These are phyloP conservation scores for Dendryphion nanum DNA, from an alignment of 2,329 filamentous ascomycete genomes.

Conservation along the genomic window DNA sequence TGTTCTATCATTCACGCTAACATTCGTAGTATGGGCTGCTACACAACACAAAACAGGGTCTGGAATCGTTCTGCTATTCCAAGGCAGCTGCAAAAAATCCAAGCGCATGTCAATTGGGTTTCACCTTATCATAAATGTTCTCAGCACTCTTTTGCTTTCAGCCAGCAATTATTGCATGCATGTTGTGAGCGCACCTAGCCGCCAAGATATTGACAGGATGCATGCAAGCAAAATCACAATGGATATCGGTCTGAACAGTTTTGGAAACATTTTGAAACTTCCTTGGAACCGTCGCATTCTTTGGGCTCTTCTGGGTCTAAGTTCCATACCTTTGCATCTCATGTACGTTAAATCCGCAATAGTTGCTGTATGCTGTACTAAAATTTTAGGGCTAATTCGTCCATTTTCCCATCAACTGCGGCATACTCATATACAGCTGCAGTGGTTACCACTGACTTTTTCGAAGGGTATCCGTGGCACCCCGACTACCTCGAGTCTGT, in stretches of 20 bases:
- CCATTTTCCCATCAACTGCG: neutral
- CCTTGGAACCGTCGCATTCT: neutral
- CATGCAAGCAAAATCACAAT: neutral
- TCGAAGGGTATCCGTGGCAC: neutral
- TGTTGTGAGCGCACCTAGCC: neutral
- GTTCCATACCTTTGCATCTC: conserved; percentile 1
- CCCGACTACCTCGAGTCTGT: neutral
- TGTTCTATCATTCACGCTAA: too few relatives aligned
- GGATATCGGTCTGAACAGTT: neutral
- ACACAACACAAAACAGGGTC: too few relatives aligned
- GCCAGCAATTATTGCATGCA: conserved; percentile 1
- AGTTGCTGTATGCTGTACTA: neutral
- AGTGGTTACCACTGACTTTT: neutral
- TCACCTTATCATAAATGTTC: neutral
- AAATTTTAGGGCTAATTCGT: neutral
- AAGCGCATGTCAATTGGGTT: neutral
- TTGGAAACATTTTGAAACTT: neutral
- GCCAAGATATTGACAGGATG: neutral
- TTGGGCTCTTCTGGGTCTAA: neutral
- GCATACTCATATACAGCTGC: neutral
- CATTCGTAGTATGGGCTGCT: too few relatives aligned
- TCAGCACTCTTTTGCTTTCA: neutral
- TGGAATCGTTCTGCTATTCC: neutral
- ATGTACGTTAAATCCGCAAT: neutral
- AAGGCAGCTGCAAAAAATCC: neutral